Base-by-base conservation (phyloP, 768 basidiomycete genomes). In the Serendipita sp. region DNA sequence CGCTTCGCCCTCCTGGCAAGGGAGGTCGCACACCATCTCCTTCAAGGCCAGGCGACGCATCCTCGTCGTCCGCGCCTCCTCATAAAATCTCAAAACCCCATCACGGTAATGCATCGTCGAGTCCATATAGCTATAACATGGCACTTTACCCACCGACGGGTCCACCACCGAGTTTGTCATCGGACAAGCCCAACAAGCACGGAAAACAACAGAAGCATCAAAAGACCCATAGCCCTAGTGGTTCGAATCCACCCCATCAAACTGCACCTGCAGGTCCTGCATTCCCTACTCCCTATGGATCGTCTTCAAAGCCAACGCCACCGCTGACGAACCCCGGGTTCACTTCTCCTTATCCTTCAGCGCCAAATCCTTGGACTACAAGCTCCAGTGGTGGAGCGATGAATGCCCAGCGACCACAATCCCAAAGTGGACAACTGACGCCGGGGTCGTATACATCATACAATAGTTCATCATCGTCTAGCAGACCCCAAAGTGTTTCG, bases 81-180 rank as follows among this genome's bases (percentile, higher is more conserved):
- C 36, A 63, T 38, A 62, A 66, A 23, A 65, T 64, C 15, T 16
- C 23, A 15, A 65, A 36, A n/a, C 66, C 47, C n/a, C 64, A 30
- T 16, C 64, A 64, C 5, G 16, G 5, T 10, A 60, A 10, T 60
- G 16, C 36, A 10, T 34, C 46, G 7, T 36, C 28, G 3, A 54
- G 36, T 10, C 56, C 56, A 34, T 60, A 60, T 32, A 23, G 28
- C 10, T 60, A 60, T 38, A n/a, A 28, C 18, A 60, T 60, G 56
- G 56, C 34, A 23, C 56, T 60, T 2, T 60, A 60, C n/a, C 56
- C 56, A 1, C 56, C 56, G 10, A 60, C 56, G 8, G 56, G 56
- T 30, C 56, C 56, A 34, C 36, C 30, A 8, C 56, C 56, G 18
- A 11, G 16, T 16, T 60, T 60, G 23, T 3, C 36, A 18, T 30